Evolutionary conservation across 345 rosid genomes (phyloP).

Genomic region (Camelina neglecta): DNA sequence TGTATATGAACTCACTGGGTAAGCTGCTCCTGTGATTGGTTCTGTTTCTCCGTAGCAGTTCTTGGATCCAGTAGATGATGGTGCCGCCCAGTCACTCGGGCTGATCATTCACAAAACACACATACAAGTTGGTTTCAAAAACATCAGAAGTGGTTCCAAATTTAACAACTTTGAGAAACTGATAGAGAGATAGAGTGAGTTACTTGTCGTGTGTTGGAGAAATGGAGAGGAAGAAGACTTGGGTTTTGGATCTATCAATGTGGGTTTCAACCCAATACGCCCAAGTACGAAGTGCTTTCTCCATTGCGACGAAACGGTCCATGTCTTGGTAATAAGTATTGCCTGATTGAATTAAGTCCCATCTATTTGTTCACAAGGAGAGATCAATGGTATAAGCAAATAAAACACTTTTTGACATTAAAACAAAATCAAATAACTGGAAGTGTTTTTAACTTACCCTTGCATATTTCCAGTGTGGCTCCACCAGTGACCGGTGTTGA

Average conservation of each 20-base stretch:
- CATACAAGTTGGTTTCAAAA: not conserved
- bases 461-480: slow-evolving; percentile 73
- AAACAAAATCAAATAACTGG: not conserved
- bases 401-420: not conserved
- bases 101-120: slow-evolving; percentile 44
- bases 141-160: not conserved
- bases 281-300: slow-evolving; percentile 88
- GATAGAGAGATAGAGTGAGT: slow-evolving; percentile 30
- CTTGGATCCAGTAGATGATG: slow-evolving; percentile 49
- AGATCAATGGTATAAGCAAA: not conserved
- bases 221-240: slow-evolving; percentile 80
- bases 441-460: slow-evolving; percentile 49
- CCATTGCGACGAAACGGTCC: slow-evolving; percentile 84
- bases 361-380: slow-evolving; percentile 53
- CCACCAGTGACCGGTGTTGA: slow-evolving; percentile 99
- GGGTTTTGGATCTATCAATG: slow-evolving; percentile 60
- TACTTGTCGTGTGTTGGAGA: slow-evolving; percentile 96
- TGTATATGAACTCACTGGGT: slow-evolving; percentile 67
- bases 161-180: not conserved
- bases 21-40: slow-evolving; percentile 56
- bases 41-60: slow-evolving; percentile 89
- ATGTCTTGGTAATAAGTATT: slow-evolving; percentile 80
- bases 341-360: slow-evolving; percentile 91
- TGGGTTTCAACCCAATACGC: slow-evolving; percentile 81
- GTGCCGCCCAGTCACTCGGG: slow-evolving; percentile 77